Evolutionary conservation across 768 basidiomycete species (phyloP).

Genomic region (Kwoniella dendrophila): DNA sequence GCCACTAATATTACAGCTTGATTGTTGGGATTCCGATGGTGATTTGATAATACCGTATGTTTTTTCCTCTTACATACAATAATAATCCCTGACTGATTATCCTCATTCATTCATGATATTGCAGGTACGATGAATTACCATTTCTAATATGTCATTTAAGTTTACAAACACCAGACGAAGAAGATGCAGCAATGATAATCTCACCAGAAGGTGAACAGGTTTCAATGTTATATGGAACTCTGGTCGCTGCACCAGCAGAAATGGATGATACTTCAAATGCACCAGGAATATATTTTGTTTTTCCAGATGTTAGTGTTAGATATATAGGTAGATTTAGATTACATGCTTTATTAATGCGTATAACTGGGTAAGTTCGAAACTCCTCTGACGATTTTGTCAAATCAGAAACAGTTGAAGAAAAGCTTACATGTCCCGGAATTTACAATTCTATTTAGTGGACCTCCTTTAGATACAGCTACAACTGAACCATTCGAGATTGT

Average conservation of each 20-base stretch:
- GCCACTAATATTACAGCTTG: constrained; percentile 77
- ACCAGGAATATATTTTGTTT: constrained; percentile 81
- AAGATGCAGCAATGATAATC: constrained; percentile 41
- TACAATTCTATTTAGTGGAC: constrained; percentile 59
- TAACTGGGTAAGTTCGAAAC: constrained; percentile 66
- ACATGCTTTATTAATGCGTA: constrained; percentile 70
- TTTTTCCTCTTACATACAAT: constrained; percentile 25
- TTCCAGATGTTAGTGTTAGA: constrained; percentile 85
- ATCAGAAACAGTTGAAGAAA: neutral
- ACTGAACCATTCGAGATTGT: constrained; percentile 80
- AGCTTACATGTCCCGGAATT: too few relatives aligned
- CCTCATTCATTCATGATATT: constrained; percentile 10
- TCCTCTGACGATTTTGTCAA: neutral
- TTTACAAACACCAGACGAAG: constrained; percentile 71
- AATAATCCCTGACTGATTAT: constrained; percentile 8
- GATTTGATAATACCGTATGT: constrained; percentile 78
- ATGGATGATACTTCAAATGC: constrained; percentile 79
- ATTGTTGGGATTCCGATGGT: constrained; percentile 71
- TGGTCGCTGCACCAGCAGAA: constrained; percentile 79
- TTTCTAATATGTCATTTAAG: constrained; percentile 85
- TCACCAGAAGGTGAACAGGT: constrained; percentile 54
- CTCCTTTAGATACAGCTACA: constrained; percentile 69
- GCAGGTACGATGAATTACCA: constrained; percentile 78
- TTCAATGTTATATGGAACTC: constrained; percentile 75
- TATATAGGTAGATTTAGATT: constrained; percentile 75